Percentiles rank a stretch among this genome's conserved stretches.
Conservation (phyloP, 768 basidiomycete genomes). For the Mycena chlorophos region DNA sequence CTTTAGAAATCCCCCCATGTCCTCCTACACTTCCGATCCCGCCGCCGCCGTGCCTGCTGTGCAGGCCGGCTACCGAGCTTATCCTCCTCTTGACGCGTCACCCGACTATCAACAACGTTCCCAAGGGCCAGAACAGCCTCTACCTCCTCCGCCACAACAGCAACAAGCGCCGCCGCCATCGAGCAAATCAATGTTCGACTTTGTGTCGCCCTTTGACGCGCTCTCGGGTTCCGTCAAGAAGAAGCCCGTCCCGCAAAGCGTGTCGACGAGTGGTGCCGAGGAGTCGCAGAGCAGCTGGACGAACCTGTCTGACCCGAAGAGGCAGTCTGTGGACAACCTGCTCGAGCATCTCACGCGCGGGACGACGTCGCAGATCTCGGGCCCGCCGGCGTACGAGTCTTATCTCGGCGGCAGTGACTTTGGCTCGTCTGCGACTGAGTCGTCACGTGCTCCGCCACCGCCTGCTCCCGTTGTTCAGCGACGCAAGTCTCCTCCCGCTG, state of each 20-base stretch:
- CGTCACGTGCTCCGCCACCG: conserved; percentile 54
- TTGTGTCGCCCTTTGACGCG: conserved; percentile 82
- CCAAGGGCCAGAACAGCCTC: conserved; percentile 30
- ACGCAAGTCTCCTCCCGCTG: conserved; percentile 55
- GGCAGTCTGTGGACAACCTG: conserved; percentile 81
- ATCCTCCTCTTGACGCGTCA: conserved; percentile 42
- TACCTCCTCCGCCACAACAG: conserved; percentile 30
- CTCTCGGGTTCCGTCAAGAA: conserved; percentile 63
- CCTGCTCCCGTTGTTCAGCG: conserved; percentile 54
- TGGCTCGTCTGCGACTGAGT: conserved; percentile 39
- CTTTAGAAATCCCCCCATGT: conserved; percentile 47
- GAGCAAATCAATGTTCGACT: conserved; percentile 83
- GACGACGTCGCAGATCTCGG: conserved; percentile 36
- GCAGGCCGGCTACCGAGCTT: conserved; percentile 45
- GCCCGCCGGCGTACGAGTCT: conserved; percentile 46
- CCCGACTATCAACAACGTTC: conserved; percentile 42
- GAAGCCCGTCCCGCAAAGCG: conserved; percentile 60
- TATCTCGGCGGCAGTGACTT: conserved; percentile 47
- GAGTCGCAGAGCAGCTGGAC: conserved; percentile 56
- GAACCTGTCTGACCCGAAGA: conserved; percentile 60
- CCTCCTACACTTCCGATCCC: too few relatives aligned
- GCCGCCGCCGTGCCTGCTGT: conserved; percentile 44
- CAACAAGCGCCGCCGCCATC: conserved; percentile 64
- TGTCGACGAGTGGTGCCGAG: conserved; percentile 48
- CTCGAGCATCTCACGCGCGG: conserved; percentile 69